Evolutionary conservation across 2,329 filamentous ascomycete genomes (phyloP).

Genomic region (Cladosporium sp.): DNA sequence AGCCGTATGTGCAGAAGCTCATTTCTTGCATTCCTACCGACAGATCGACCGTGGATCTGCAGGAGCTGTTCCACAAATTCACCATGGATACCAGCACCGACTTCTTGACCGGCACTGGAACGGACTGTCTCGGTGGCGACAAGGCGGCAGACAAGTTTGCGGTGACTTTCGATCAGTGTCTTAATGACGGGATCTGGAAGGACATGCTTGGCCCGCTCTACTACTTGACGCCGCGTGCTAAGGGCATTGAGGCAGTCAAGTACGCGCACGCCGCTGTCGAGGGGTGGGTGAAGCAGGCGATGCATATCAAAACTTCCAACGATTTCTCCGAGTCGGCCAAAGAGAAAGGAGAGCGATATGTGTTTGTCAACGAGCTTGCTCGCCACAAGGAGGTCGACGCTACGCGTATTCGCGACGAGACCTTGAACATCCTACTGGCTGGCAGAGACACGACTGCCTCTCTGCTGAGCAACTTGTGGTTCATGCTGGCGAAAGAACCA

Average conservation of each 20-base stretch:
- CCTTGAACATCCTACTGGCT: constrained; percentile 53
- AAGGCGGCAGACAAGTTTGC: constrained; percentile 13
- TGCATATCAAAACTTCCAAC: constrained; percentile 20
- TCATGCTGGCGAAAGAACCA: constrained; percentile 30
- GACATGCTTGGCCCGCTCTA: constrained; percentile 22
- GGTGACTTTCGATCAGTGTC: constrained; percentile 38
- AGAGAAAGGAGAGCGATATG: constrained; percentile 45
- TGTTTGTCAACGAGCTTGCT: constrained; percentile 61
- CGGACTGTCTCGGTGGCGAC: constrained; percentile 26
- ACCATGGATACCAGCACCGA: constrained; percentile 68
- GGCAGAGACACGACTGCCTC: constrained; percentile 56
- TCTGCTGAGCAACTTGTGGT: constrained; percentile 46
- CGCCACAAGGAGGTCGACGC: constrained; percentile 48
- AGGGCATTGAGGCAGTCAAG: constrained; percentile 22
- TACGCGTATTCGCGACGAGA: constrained; percentile 43
- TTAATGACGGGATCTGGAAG: constrained; percentile 19
- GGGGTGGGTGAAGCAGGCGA: constrained; percentile 25
- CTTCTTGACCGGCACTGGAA: constrained; percentile 61
- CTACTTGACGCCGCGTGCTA: constrained; percentile 9
- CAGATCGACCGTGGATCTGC: constrained; percentile 60
- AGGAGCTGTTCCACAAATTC: constrained; percentile 63
- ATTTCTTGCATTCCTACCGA: constrained; percentile 57
- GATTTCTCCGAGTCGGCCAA: constrained; percentile 19
- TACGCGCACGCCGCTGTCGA: constrained; percentile 21
- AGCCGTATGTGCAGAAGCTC: constrained; percentile 58